Percentiles rank a stretch among this genome's conserved stretches.
Evolutionary conservation across 2,329 filamentous ascomycete species (phyloP).

Genomic region (Calonectria crousiana): DNA sequence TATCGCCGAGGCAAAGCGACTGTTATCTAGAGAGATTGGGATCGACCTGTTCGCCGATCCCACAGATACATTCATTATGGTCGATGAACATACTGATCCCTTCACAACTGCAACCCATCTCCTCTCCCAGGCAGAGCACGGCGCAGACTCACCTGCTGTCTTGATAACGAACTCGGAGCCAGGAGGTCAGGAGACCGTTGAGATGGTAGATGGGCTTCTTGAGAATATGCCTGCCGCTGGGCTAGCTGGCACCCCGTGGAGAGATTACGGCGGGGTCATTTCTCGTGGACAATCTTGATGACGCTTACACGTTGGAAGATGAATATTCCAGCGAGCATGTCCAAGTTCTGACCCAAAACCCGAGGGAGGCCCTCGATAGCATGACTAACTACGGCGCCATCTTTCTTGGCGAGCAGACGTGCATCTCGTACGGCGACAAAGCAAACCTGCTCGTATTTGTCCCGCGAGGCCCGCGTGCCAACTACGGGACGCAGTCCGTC

Average conservation of each 20-base stretch:
- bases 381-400: not conserved
- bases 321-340: not conserved
- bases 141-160: not conserved
- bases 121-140: not conserved
- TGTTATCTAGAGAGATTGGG: not conserved
- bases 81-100: not conserved
- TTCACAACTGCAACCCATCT: not conserved
- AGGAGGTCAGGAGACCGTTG: not conserved
- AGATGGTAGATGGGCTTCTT: not conserved
- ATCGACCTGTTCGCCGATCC: not conserved
- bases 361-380: not conserved
- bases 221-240: not conserved
- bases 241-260: not conserved
- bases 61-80: not conserved
- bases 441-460: not conserved
- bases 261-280: not conserved
- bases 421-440: not conserved
- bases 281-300: not conserved
- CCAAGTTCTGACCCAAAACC: not conserved
- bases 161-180: not conserved
- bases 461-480: not conserved
- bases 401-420: not conserved
- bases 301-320: not conserved
- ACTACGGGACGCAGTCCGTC: not conserved
- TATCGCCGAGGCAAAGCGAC: not conserved